A percentile compares a stretch with the other conserved stretches of the same genome.
phyloP scores from a whole-genome alignment of 352 stramenopile species.

The Globisporangium uncinulatum region DNA sequence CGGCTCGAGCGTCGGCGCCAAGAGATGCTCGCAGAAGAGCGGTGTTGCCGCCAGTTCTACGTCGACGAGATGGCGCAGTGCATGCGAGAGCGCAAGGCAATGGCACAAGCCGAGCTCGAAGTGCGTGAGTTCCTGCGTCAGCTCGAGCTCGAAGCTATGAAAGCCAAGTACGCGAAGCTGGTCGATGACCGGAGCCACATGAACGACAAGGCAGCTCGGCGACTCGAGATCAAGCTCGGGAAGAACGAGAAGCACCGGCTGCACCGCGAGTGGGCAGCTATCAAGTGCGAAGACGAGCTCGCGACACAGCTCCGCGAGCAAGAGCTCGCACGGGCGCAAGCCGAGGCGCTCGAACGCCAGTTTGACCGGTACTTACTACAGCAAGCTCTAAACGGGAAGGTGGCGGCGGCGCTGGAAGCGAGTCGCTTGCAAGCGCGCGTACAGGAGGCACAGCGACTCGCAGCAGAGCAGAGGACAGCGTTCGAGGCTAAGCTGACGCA shows the following conservation, averaged over 20 bases:
- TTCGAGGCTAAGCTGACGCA: constrained; percentile 59
- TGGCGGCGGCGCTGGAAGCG: constrained; percentile 41
- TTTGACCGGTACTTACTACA: constrained; percentile 62
- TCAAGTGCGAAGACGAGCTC: constrained; percentile 60
- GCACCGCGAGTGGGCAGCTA: constrained; percentile 61
- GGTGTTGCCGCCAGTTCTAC: constrained; percentile 56
- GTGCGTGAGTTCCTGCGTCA: constrained; percentile 65
- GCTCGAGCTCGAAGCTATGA: constrained; percentile 63
- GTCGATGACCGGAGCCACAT: constrained; percentile 48
- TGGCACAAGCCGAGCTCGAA: constrained; percentile 57
- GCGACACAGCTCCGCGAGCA: constrained; percentile 51
- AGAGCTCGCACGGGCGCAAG: constrained; percentile 32
- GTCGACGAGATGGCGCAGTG: constrained; percentile 51
- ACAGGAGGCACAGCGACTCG: constrained; percentile 37
- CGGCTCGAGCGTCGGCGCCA: constrained; percentile 34
- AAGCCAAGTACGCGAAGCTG: constrained; percentile 70
- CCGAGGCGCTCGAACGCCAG: constrained; percentile 39
- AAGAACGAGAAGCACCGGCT: constrained; percentile 78
- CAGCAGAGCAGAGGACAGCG: constrained; percentile 27
- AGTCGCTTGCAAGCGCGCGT: constrained; percentile 35
- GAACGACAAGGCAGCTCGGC: constrained; percentile 60
- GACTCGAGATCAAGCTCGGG: constrained; percentile 69
- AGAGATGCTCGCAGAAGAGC: constrained; percentile 68
- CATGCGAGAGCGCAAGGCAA: constrained; percentile 57
- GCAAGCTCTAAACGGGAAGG: constrained; percentile 43